Conservation (phyloP, 371 early-diverging fungal genomes). For the Saksenaea vasiformis region DNA sequence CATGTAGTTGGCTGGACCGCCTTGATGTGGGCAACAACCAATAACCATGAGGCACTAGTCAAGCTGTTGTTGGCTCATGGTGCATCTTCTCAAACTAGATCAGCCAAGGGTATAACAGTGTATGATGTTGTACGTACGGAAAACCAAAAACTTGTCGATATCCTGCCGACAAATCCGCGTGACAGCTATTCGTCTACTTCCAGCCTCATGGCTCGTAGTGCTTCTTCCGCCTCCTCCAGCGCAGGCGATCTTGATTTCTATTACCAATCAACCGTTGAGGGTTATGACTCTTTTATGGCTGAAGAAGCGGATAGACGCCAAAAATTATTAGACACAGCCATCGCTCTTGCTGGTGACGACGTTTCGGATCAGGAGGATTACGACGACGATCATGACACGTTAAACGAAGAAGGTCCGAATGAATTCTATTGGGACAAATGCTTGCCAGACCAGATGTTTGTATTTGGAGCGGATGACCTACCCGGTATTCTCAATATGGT, state of each 20-base stretch:
- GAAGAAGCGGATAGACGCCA: conserved; percentile 53
- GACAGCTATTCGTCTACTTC: conserved; percentile 61
- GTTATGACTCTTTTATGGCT: conserved; percentile 46
- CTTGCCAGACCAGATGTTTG: conserved; percentile 89
- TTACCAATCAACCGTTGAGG: conserved; percentile 49
- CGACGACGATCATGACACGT: conserved; percentile 24
- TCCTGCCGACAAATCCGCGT: conserved; percentile 56
- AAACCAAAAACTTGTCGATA: conserved; percentile 60
- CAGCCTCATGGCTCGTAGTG: conserved; percentile 31
- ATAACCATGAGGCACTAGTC: conserved; percentile 76
- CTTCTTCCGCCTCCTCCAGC: conserved; percentile 26
- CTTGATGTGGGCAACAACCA: conserved; percentile 95
- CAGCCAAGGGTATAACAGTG: conserved; percentile 78
- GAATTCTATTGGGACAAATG: conserved; percentile 81
- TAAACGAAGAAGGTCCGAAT: conserved; percentile 19
- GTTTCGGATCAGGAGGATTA: conserved; percentile 16
- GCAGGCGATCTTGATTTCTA: conserved; percentile 51
- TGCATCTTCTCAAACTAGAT: conserved; percentile 72
- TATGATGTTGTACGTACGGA: conserved; percentile 73
- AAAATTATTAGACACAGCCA: conserved; percentile 41
- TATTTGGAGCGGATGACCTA: conserved; percentile 73
- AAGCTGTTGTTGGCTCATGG: conserved; percentile 78
- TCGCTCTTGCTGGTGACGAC: conserved; percentile 28
- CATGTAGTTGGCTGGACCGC: conserved; percentile 89
- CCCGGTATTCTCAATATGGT: conserved; percentile 72